phyloP scores from a whole-genome alignment of 106 monocot genomes.

The Dactylorhiza incarnata region DNA sequence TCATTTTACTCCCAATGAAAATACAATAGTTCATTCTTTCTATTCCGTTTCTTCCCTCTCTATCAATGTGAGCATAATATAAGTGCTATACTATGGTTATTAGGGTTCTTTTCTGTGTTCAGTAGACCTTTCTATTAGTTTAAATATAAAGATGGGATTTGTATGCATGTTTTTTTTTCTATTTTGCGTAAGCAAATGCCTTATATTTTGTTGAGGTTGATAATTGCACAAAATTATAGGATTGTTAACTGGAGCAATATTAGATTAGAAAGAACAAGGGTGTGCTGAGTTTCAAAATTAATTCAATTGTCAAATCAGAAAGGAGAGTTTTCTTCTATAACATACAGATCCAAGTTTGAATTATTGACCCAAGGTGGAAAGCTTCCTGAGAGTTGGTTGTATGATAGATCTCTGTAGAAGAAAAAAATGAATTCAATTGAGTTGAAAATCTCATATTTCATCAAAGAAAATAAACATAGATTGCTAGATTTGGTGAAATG shows the following conservation, averaged over 20 bases:
- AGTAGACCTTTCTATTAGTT: neutral
- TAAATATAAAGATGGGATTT: neutral
- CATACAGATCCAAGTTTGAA: slow-evolving; percentile 61
- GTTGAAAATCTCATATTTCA: neutral
- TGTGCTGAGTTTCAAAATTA: neutral
- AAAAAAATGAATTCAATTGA: slow-evolving; percentile 9
- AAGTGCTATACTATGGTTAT: neutral
- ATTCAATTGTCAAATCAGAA: neutral
- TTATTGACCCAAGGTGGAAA: slow-evolving; percentile 73
- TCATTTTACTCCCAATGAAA: no score
- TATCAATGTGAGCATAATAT: neutral
- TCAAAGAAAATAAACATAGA: neutral
- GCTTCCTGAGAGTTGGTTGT: slow-evolving; percentile 71
- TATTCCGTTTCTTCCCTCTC: no score
- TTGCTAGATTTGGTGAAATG: neutral
- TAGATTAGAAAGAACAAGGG: neutral
- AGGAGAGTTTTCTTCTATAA: slow-evolving; percentile 1
- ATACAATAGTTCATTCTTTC: no score
- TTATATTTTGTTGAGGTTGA: neutral
- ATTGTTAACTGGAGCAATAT: neutral
- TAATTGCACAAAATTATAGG: neutral
- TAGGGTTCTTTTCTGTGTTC: neutral
- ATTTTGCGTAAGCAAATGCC: neutral
- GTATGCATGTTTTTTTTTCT: no score
- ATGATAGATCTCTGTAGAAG: slow-evolving; percentile 75